Evolutionary conservation across 306 rosid genomes (phyloP).

Genomic region (Quercus rubra): DNA sequence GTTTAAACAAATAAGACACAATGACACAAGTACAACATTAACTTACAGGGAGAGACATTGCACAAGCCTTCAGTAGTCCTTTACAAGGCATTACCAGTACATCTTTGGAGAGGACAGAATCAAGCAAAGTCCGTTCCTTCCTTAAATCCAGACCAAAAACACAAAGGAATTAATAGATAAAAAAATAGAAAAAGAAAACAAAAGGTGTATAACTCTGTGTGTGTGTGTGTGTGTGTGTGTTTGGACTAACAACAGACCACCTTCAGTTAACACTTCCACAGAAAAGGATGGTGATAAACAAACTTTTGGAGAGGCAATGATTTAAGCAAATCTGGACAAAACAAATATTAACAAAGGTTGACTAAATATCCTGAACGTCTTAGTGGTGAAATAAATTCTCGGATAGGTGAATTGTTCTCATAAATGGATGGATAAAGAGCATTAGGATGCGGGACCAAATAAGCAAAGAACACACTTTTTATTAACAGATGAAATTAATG

Average conservation of each 20-base stretch:
- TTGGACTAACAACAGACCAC: not conserved
- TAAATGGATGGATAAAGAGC: not conserved
- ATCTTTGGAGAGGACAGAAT: slow-evolving; percentile 60
- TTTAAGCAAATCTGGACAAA: not conserved
- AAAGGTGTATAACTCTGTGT: not conserved
- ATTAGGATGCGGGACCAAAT: not conserved
- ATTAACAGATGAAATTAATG: not conserved
- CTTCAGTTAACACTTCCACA: not conserved
- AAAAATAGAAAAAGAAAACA: not conserved
- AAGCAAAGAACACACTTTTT: not conserved
- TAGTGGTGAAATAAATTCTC: not conserved
- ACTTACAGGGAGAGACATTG: slow-evolving; percentile 82
- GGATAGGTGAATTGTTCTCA: not conserved
- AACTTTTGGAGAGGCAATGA: too few species aligned
- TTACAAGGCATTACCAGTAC: slow-evolving; percentile 67
- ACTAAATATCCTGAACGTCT: not conserved
- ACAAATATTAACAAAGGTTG: not conserved
- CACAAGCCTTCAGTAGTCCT: slow-evolving; percentile 77
- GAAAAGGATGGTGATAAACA: too few species aligned
- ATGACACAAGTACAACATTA: not conserved
- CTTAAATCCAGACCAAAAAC: slow-evolving; percentile 37
- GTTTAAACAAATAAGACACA: not conserved
- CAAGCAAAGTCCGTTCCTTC: slow-evolving; percentile 64
- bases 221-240: not conserved
- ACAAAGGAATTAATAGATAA: not conserved